A percentile compares a stretch with the other conserved stretches of the same genome.
Evolutionary conservation across 129 eudicot species (phyloP).

Genomic region (Flaveria bidentis): DNA sequence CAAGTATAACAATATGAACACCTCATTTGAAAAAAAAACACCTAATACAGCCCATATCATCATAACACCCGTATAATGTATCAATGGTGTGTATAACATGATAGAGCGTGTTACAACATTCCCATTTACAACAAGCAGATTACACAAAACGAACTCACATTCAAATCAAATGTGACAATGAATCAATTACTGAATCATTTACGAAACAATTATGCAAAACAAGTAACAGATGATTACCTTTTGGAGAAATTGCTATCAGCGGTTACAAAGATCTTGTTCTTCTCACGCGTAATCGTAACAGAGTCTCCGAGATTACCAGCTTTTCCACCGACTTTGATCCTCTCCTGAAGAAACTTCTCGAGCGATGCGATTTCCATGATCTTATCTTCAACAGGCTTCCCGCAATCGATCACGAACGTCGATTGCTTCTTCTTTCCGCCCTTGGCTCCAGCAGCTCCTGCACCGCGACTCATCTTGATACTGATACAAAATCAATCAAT

Average conservation of each 20-base stretch:
- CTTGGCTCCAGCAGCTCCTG: conserved; percentile 39
- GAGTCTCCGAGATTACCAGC: conserved; percentile 60
- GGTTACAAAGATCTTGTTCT: conserved; percentile 53
- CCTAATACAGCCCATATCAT: no score
- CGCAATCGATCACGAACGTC: conserved; percentile 51
- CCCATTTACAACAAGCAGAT: no score
- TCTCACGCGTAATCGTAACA: conserved; percentile 50
- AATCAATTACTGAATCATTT: background rate
- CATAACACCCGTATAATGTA: no score
- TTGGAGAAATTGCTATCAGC: conserved; percentile 51
- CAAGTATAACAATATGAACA: no score
- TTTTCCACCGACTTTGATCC: conserved; percentile 58
- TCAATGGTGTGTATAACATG: no score
- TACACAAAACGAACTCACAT: background rate
- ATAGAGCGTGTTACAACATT: no score
- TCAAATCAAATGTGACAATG: background rate
- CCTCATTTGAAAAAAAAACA: no score
- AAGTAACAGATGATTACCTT: conserved; percentile 21
- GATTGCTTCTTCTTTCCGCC: conserved; percentile 51
- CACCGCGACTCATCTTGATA: conserved; percentile 48
- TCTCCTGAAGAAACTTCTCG: conserved; percentile 59
- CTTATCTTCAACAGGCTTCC: conserved; percentile 62
- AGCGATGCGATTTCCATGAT: conserved; percentile 61
- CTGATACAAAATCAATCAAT: conserved; percentile 16
- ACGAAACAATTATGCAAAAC: background rate